A percentile compares a stretch with the other conserved stretches of the same genome.
Evolutionary conservation across 225 moss, liverwort and hornwort species (phyloP).

Genomic region (Physcomitrium patens): DNA sequence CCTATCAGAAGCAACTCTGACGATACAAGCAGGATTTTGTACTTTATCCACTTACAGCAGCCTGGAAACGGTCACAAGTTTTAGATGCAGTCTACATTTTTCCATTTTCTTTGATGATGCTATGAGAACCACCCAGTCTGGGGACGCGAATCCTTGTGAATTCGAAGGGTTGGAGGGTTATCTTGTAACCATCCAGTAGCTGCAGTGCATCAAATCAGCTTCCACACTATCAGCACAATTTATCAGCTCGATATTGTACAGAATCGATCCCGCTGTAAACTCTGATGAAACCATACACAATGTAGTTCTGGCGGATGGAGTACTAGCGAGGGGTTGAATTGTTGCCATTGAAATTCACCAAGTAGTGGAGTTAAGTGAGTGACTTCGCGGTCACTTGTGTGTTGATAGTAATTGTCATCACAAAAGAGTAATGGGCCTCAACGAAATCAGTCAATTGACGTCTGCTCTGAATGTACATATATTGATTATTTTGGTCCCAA

Average conservation of each 20-base stretch:
- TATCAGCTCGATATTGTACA: constrained; percentile 44
- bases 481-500: constrained; percentile 14
- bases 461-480: constrained; percentile 15
- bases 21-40: constrained; percentile 31
- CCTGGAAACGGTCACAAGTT: constrained; percentile 24
- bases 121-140: constrained; percentile 18
- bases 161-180: constrained; percentile 25
- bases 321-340: constrained; percentile 41
- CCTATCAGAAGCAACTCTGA: constrained; percentile 15
- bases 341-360: constrained; percentile 25
- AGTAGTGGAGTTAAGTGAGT: constrained; percentile 25
- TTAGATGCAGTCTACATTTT: constrained; percentile 26
- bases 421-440: constrained; percentile 5
- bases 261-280: constrained; percentile 43
- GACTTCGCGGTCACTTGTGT: constrained; percentile 27
- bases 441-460: constrained; percentile 26
- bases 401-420: neutral
- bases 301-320: constrained; percentile 38
- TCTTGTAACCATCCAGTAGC: constrained; percentile 29
- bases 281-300: constrained; percentile 55
- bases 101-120: constrained; percentile 30
- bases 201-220: constrained; percentile 25
- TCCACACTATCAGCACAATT: constrained; percentile 37
- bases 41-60: constrained; percentile 29
- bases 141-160: constrained; percentile 20